Conservation (phyloP, 441 rosid genomes). For the Populus hybrid region DNA sequence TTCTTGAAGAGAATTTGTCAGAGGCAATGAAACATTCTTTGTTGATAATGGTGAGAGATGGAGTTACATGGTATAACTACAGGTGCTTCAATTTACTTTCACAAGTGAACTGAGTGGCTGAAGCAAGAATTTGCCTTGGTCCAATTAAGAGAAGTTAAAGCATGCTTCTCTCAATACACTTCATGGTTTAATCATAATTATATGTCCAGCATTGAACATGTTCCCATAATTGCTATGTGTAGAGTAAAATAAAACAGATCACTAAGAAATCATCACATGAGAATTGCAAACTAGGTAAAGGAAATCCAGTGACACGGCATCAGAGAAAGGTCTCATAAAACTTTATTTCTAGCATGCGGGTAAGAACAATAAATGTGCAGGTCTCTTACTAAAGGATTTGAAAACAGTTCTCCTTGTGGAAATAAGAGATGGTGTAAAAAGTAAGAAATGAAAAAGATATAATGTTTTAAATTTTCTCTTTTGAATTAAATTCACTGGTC, state of each 20-base stretch:
- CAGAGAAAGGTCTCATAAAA: neutral
- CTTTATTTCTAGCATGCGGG: neutral
- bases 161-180: neutral
- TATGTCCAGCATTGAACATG: neutral
- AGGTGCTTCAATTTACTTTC: neutral
- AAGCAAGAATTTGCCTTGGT: neutral
- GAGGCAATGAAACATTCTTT: neutral
- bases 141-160: neutral
- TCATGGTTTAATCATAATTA: neutral
- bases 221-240: neutral
- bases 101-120: neutral
- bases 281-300: neutral
- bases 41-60: neutral
- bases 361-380: neutral
- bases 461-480: no score
- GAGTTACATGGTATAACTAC: neutral
- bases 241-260: neutral
- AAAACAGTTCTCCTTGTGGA: neutral
- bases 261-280: neutral
- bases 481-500: neutral
- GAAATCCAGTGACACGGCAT: neutral
- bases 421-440: neutral
- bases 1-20: neutral
- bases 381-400: neutral
- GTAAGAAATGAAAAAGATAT: neutral